Evolutionary conservation across 1,284 basidiomycete species (phyloP), one percentile per base, ranked within the genome.

Genomic region (Ustilago crameri): DNA sequence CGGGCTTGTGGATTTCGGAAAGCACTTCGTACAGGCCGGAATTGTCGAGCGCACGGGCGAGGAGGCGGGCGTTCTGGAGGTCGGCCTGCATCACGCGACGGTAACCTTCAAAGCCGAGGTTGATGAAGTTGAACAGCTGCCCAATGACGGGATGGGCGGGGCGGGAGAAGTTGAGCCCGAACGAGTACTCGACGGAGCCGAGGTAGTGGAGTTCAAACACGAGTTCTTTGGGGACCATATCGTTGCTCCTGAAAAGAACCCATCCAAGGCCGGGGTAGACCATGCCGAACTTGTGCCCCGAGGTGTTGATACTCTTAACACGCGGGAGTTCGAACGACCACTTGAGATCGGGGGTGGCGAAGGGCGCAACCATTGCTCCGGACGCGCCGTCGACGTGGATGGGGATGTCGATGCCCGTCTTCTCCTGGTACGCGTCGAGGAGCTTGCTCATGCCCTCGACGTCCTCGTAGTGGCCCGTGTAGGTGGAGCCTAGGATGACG

Each of bases 141-240:
- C 89, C 91, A 49, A 97, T 90, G 80, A 98, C 91, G 8, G 94
- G 92, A 40, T 92, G 89, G 23, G 92, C 92, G 0, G 93, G 93
- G 9, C 94, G 89, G 42, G 91, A 93, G 84, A 98, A 98, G 86
- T 98, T 97, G 80, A 97, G 88, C 23, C 93, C 95, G 86, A 95
- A 97, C 0, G 90, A 72, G 53, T 78, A 76, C 60, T 77, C 80
- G 48, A 76, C 77, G 4, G 68, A 71, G 20, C 81, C 81, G 15
- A 82, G 67, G 52, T 82, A 82, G 83, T 95, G 93, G 20, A 97
- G 88, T 84, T 97, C 94, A 80, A 98, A 97, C 72, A 96, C 91
- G 15, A 82, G 65, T 35, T 82, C 80, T 47, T 74, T 74, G 47
- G 79, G 80, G 10, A 94, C 90, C 32, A 74, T 53, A n/a, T 81